Percentiles rank a stretch among this genome's conserved stretches.
These are phyloP conservation scores for Leptographium procerum DNA, from an alignment of 2,329 filamentous ascomycete genomes.

Conservation along the genomic window DNA sequence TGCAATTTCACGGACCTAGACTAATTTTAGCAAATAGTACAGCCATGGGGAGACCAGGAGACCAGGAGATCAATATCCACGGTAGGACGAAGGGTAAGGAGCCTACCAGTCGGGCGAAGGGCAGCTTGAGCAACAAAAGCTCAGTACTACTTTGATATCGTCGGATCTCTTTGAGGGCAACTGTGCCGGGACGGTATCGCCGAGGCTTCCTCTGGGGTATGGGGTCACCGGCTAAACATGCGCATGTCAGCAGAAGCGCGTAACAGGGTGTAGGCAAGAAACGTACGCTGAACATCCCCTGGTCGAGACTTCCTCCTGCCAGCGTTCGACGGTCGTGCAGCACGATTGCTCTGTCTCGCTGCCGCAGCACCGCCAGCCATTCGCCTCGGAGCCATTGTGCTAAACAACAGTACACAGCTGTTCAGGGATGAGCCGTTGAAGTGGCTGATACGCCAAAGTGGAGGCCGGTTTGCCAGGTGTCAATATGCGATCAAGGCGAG, in stretches of 20 bases:
- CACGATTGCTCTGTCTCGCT: constrained; percentile 1
- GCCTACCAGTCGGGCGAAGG: constrained; percentile 63
- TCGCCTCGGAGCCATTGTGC: constrained; percentile 7
- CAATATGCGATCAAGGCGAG: not conserved
- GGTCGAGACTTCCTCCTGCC: constrained; percentile 21
- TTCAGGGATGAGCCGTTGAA: not conserved
- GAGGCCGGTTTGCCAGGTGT: not conserved
- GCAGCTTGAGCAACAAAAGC: constrained; percentile 68
- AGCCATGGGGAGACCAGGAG: no score
- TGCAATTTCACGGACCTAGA: constrained; percentile 57
- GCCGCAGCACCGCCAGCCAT: constrained; percentile 2
- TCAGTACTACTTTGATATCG: constrained; percentile 84
- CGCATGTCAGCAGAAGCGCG: not conserved
- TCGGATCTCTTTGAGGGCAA: constrained; percentile 84
- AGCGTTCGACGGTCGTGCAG: constrained; percentile 7
- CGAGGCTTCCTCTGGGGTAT: constrained; percentile 49
- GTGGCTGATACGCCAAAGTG: not conserved
- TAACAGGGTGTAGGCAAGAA: not conserved
- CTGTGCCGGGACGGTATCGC: constrained; percentile 67
- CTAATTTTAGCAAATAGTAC: not conserved
- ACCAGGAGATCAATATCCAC: no score
- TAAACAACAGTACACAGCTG: not conserved
- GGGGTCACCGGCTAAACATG: constrained; percentile 56
- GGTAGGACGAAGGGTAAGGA: constrained; percentile 2
- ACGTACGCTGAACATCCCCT: constrained; percentile 30